Base-by-base conservation (phyloP, 2,329 filamentous ascomycete genomes). In the Fusarium continuum region DNA sequence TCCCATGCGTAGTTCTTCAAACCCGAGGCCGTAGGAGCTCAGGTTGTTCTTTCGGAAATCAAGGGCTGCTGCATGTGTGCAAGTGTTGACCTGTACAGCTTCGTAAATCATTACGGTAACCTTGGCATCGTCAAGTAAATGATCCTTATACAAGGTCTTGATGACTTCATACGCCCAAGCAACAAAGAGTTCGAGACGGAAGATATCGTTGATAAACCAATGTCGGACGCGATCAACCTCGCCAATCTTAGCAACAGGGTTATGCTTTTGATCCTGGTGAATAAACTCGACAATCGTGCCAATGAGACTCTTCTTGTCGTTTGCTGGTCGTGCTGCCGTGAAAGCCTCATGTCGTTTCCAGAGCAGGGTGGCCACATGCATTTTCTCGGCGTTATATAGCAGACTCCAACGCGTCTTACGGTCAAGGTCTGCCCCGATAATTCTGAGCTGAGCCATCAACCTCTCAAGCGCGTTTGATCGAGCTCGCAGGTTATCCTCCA, bases 331-430 rank as follows among this genome's bases (percentile, higher is more conserved):
- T 45, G 81, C 81, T 46, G 85, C 81, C 8, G 88, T 82, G 46
- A 89, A 89, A 8, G 82, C 79, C 72, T 97, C 91, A 70, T 96
- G 92, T 48, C 86, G 82, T 61, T 88, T 88, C 93, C 94, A 98
- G 31, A 98, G 82, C 39, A 87, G 83, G 58, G 85, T 84, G 16
- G 92, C 92, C 29, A 93, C 91, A 36, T 90, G 87, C 78, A 98
- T 85, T 76, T 93, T 97, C 75, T 99, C 95, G 0, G 94, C 94
- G 70, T 94, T 88, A 82, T 88, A 91, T n/a, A 99, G 80, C 26
- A 99, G 78, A 61, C 85, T 83, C 93, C 93, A 98, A 67, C 88
- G 88, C 2, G 88, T 88, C 20, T 79, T 79, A 34, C 87, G 85
- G 63, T 90, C 86, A 6, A 98, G 75, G 4, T 86, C 80, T 22